phyloP scores from a whole-genome alignment of 192 early-diverging fungal species.

The Backusella psychrophila region DNA sequence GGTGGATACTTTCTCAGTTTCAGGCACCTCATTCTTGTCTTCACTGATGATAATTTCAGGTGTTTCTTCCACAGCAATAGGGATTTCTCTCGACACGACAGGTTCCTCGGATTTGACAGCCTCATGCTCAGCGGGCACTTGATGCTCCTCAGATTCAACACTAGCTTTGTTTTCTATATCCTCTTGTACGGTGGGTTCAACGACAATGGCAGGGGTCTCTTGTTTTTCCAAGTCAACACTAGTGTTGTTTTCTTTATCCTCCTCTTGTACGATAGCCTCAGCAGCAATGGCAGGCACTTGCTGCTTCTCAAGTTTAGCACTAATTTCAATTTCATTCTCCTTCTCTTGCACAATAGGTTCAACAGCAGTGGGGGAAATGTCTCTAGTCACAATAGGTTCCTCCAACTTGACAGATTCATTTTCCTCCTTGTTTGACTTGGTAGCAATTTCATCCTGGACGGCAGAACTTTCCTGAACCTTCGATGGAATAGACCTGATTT shows the following conservation, averaged over 20 bases:
- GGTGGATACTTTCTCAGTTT: neutral
- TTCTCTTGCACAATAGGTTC: too few species aligned
- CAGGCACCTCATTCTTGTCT: too few species aligned
- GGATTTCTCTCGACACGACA: neutral
- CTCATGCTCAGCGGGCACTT: neutral
- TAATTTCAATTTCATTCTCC: neutral
- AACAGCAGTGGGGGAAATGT: too few species aligned
- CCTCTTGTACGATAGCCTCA: too few species aligned
- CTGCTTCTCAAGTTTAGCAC: neutral
- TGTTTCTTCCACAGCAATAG: neutral
- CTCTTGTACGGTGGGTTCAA: neutral
- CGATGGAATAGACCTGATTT: neutral
- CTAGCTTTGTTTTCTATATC: neutral
- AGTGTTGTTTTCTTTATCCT: too few species aligned
- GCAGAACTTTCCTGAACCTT: neutral
- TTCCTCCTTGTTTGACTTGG: too few species aligned
- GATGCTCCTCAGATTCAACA: neutral
- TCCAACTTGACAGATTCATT: neutral
- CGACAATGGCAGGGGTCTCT: neutral
- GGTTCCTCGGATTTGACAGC: neutral
- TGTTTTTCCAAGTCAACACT: too few species aligned
- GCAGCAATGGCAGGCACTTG: too few species aligned
- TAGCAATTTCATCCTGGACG: too few species aligned
- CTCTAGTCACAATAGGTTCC: neutral
- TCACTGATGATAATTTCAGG: neutral